Evolutionary conservation across 495 filamentous ascomycete species (phyloP), one percentile per base, ranked within the genome.

Genomic region (Talaromyces trachyspermus): DNA sequence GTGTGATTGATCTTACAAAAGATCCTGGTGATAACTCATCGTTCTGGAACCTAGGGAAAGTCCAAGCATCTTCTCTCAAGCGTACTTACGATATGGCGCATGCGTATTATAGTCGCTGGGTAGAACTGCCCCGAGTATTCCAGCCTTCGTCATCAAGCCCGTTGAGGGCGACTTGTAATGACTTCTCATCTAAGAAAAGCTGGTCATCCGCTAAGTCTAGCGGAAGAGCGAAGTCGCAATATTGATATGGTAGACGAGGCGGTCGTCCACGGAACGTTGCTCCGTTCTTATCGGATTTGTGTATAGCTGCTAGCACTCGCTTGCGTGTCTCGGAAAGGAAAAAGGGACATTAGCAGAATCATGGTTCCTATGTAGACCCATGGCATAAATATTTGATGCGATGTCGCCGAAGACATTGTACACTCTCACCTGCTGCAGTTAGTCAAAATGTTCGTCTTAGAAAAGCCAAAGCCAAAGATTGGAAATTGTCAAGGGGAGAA

Each of bases 61-160:
- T 33, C 72, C 63, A n/a, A 80, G 60, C 17, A 80, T 68, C 19
- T 76, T 69, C 43, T 79, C 77, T 2, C 66, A 1, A 77, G 53
- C 2, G 56, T 43, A 1, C 65, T 56, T 27, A 75, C 54, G 5
- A 66, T 55, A 20, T 66, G 54, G 25, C 72, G 66, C 5, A 71
- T 65, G 11, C 77, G 63, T n/a, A 69, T 51, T 39, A 61, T 58
- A 0, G 71, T 69, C 11, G 60, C 61, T 12, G 61, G 49, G 22
- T 65, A 48, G 2, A 46, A 35, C 19, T 46, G 26, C 19, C 43
- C 43, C 12, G 19, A 17, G 69, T 50, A 46, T 69, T 74, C 76
- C 75, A 79, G 2, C 74, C 77, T 5, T 63, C 54, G 8, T 54
- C 50, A 48, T 73, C 67, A 0, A 79, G 55, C 10, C 48, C 51